Evolutionary conservation across 768 basidiomycete genomes (phyloP), one percentile per base, ranked within the genome.

Genomic region (Hortiboletus campestris): DNA sequence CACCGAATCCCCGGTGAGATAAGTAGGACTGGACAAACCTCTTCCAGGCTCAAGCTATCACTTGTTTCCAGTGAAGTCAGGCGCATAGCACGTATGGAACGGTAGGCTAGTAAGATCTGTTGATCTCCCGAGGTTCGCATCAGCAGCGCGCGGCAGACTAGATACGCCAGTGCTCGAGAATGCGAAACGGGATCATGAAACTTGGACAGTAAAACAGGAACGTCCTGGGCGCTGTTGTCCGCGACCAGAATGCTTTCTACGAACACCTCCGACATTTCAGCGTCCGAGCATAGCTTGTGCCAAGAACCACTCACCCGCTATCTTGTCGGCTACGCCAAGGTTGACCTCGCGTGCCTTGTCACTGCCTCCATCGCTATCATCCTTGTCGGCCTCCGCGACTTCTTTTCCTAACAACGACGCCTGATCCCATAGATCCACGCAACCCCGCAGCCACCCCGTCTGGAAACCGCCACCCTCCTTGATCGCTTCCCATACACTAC

Each of bases 401-500:
- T 62, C 65, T 53, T 67, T 57, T 13, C 32, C 53, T 20, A 66
- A 62, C 48, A 68, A 68, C 54, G 72, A 73, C 62, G 48, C 44
- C 22, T 19, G 53, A 34, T 67, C 58, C 55, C 84, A 74, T 5
- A 80, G 55, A 16, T 77, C 74, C 3, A 75, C 71, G 56, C 85
- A 88, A n/a, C 82, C 87, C 1, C 60, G 71, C 17, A 90, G 66
- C 74, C 86, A 76, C 57, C 70, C 72, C 6, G 42, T 66, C 44
- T 64, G 68, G 50, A 56, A 61, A 53, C 69, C 60, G n/a, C 58
- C 59, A 47, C 67, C 46, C 13, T 76, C 77, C n/a, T 64, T 68
- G 53, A 94, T 66, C n/a, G 80, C 70, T 51, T 85, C 84, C 93
- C 93, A 95, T 0, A 85, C 82, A n/a, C 78, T 67, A 20, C 81